These are phyloP conservation scores for Euphrasia confusa DNA, from an alignment of 257 asterid genomes.

Conservation along the genomic window DNA sequence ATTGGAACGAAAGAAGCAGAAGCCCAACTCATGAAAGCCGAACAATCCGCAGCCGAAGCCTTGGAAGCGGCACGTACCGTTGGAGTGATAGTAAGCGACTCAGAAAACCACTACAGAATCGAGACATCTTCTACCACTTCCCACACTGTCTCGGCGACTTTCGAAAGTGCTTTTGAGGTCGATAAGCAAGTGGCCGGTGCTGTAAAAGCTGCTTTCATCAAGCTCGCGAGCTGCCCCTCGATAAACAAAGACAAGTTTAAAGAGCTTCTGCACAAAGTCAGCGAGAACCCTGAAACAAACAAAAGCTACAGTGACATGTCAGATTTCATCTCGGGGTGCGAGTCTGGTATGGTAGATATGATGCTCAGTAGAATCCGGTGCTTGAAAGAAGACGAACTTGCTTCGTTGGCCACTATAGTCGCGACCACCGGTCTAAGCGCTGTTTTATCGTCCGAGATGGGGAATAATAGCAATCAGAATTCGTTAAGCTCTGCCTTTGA, in stretches of 20 bases:
- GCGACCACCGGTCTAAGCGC: slow-evolving; percentile 91
- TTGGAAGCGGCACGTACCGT: slow-evolving; percentile 63
- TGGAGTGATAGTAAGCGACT: slow-evolving; percentile 80
- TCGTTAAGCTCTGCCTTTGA: background rate
- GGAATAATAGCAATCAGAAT: slow-evolving; percentile 5
- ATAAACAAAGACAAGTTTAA: slow-evolving; percentile 65
- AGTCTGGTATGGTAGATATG: slow-evolving; percentile 59
- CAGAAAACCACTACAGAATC: slow-evolving; percentile 46
- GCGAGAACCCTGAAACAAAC: slow-evolving; percentile 72
- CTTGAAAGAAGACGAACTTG: slow-evolving; percentile 80
- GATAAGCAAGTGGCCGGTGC: slow-evolving; percentile 93
- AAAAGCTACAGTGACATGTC: slow-evolving; percentile 26
- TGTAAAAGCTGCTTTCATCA: slow-evolving; percentile 71
- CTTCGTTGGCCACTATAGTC: slow-evolving; percentile 93
- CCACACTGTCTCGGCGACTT: slow-evolving; percentile 69
- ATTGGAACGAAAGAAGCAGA: slow-evolving; percentile 80
- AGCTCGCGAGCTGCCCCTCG: slow-evolving; percentile 67
- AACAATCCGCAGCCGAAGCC: slow-evolving; percentile 64
- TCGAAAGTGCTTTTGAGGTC: slow-evolving; percentile 84
- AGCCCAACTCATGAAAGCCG: slow-evolving; percentile 52
- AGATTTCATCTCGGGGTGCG: slow-evolving; percentile 46
- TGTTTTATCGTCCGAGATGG: slow-evolving; percentile 57
- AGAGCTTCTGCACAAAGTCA: slow-evolving; percentile 68
- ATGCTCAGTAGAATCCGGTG: slow-evolving; percentile 76
- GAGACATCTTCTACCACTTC: slow-evolving; percentile 45